phyloP scores from a whole-genome alignment of 768 basidiomycete species.

The Hebeloma cylindrosporum region DNA sequence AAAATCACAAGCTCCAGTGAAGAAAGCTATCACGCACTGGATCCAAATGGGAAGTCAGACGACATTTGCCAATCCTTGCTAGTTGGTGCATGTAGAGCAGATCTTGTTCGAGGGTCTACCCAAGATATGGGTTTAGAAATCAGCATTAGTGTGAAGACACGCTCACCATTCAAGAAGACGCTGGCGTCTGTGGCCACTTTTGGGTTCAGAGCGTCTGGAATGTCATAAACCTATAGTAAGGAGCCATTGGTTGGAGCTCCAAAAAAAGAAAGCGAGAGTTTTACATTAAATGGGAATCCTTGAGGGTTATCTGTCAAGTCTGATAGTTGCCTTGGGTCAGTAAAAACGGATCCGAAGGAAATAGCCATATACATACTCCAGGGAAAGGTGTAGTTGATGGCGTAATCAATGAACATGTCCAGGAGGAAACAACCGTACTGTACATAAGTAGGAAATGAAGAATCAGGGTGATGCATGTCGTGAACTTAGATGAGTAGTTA shows the following conservation, averaged over 20 bases:
- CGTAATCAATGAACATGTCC: conserved; percentile 70
- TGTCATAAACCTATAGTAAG: conserved; percentile 44
- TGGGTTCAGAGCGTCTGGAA: conserved; percentile 57
- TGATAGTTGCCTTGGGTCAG: conserved; percentile 9
- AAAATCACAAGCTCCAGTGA: not conserved
- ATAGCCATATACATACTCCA: conserved; percentile 41
- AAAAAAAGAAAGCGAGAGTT: conserved; percentile 4
- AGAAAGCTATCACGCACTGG: conserved; percentile 23
- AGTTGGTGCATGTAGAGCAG: conserved; percentile 68
- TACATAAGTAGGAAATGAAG: conserved; percentile 9
- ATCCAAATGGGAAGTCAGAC: conserved; percentile 39
- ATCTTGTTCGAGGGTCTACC: conserved; percentile 52
- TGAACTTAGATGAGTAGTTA: conserved; percentile 21
- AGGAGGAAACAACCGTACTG: conserved; percentile 66
- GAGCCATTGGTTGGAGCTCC: not conserved
- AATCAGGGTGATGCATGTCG: not conserved
- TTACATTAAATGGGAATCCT: conserved; percentile 40
- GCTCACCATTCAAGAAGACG: conserved; percentile 63
- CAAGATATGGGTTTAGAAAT: not conserved
- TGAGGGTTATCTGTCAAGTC: conserved; percentile 28
- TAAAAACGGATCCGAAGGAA: not conserved
- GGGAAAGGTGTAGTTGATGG: conserved; percentile 69
- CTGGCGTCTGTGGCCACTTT: conserved; percentile 48
- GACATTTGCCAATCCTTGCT: conserved; percentile 47
- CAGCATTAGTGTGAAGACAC: not conserved